Base-by-base conservation (phyloP, 2,329 filamentous ascomycete species). In the Sclerotinia minor region DNA sequence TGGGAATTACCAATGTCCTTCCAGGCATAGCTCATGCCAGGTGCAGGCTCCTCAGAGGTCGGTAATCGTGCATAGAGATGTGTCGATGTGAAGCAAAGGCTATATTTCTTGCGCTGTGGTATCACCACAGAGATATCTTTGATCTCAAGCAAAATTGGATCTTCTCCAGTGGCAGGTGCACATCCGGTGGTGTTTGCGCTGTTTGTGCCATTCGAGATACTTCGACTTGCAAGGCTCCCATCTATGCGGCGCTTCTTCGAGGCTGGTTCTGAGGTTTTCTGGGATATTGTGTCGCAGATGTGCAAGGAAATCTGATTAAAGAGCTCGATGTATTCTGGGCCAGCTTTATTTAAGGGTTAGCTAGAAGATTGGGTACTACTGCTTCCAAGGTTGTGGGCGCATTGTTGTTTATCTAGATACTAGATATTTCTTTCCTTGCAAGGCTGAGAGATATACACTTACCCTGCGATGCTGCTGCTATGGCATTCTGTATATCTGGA, bases 81-180 rank as follows among this genome's bases (percentile, higher is more conserved):
- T 69, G 82, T 81, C 7, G 81, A 78, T 2, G 87, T 90, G 70
- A 90, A 84, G 76, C 85, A 87, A 11, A 90, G 76, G 71, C 87
- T 85, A 72, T 87, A 87, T 77, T 90, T 91, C 78, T 90, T 91
- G 70, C 88, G 82, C 78, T 88, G 86, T 0, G 88, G 88, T 5
- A 89, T 82, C 0, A 86, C 85, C n/a, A 90, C 81, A 0, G 87
- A 90, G 26, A 90, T 87, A 55, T 89, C 88, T 76, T 87, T 88
- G 69, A 90, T 81, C 71, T 85, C 84, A 24, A 89, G 79, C 35
- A 89, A 77, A 0, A 89, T 78, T 8, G 80, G 73, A 72, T 89
- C 86, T 7, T 80, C 78, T 1, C 80, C 77, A 44, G 74, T 75
- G 9, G 79, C 71, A 54, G 64, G 44, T 19, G 67, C 45, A 32